phyloP scores from a whole-genome alignment of 1,284 basidiomycete species.

The Moniliophthora roreri region DNA sequence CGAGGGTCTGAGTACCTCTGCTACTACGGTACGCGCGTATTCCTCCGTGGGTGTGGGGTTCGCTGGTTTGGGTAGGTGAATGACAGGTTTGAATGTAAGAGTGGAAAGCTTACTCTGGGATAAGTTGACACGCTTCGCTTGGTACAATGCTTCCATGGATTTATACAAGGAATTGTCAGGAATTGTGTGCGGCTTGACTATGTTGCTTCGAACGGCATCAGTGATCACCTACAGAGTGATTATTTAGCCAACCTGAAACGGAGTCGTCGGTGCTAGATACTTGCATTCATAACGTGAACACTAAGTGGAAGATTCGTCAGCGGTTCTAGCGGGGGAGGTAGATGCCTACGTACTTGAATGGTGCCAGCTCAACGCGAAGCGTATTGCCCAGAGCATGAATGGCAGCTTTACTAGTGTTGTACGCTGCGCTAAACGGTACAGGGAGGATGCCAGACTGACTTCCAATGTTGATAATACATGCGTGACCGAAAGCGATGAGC shows the following conservation, averaged over 20 bases:
- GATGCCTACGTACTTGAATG: constrained; percentile 24
- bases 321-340: too few relatives aligned
- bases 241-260: neutral
- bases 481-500: constrained; percentile 25
- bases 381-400: constrained; percentile 26
- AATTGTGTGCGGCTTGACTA: constrained; percentile 15
- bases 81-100: neutral
- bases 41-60: constrained; percentile 19
- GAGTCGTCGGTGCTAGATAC: too few relatives aligned
- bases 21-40: constrained; percentile 25
- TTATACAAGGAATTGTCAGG: constrained; percentile 27
- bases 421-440: constrained; percentile 24
- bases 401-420: constrained; percentile 31
- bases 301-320: constrained; percentile 19
- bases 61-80: constrained; percentile 9
- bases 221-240: constrained; percentile 22
- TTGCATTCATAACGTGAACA: constrained; percentile 30
- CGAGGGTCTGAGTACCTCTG: constrained; percentile 21
- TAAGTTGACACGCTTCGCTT: constrained; percentile 5
- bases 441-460: constrained; percentile 27
- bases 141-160: constrained; percentile 24
- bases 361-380: constrained; percentile 28
- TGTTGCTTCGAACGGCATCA: constrained; percentile 29
- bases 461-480: constrained; percentile 27
- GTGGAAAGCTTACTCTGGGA: constrained; percentile 20